Conservation (phyloP, 2,329 filamentous ascomycete genomes). For the Trichoderma koningii region DNA sequence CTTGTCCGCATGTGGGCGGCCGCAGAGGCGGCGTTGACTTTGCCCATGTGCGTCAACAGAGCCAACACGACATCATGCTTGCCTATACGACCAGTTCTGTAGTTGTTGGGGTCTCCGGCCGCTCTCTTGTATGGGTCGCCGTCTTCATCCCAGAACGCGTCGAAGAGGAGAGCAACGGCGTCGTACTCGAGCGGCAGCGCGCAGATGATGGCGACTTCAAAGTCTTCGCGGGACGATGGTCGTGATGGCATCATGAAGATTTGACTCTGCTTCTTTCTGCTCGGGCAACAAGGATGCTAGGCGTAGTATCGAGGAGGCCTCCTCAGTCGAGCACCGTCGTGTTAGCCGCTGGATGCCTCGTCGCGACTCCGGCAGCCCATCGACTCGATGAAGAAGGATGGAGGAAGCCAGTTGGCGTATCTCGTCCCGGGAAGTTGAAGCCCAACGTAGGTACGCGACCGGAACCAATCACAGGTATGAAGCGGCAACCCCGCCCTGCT, state of each 20-base stretch:
- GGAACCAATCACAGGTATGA: too few relatives aligned
- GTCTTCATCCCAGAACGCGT: constrained; percentile 35
- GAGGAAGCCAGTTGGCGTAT: too few relatives aligned
- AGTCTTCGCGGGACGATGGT: constrained; percentile 25
- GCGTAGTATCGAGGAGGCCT: too few relatives aligned
- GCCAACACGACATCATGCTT: constrained; percentile 37
- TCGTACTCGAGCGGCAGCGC: constrained; percentile 35
- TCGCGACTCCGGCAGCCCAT: too few relatives aligned
- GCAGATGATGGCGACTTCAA: constrained; percentile 37
- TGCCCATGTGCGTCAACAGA: constrained; percentile 37
- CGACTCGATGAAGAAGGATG: too few relatives aligned
- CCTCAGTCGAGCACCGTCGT: too few relatives aligned
- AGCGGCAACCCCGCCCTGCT: too few relatives aligned
- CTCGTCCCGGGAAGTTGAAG: too few relatives aligned
- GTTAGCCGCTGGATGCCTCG: too few relatives aligned
- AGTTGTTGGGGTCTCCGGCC: constrained; percentile 35
- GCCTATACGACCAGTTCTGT: constrained; percentile 37
- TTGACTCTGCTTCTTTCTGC: background rate
- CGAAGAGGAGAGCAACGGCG: constrained; percentile 33
- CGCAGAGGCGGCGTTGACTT: constrained; percentile 33
- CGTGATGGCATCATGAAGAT: background rate
- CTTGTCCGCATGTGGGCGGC: constrained; percentile 38
- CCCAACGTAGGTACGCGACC: too few relatives aligned
- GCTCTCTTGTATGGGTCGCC: constrained; percentile 32
- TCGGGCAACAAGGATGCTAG: too few relatives aligned